Percentiles rank a stretch among this genome's conserved stretches.
phyloP scores from a whole-genome alignment of 192 early-diverging fungal species.

The Coemansia sp. region DNA sequence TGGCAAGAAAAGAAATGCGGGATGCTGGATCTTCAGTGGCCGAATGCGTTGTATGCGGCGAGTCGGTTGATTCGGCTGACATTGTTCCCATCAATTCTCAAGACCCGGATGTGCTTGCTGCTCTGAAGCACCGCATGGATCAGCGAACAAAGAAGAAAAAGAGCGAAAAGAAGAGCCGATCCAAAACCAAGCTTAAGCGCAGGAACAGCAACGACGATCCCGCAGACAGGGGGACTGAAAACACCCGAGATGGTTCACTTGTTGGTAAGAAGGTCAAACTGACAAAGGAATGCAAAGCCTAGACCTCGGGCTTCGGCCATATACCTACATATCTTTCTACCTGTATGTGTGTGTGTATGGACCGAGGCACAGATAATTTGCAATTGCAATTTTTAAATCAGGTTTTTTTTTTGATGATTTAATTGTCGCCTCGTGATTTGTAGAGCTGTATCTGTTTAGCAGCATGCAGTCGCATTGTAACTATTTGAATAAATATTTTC shows the following conservation, averaged over 20 bases:
- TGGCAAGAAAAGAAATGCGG: constrained; percentile 42
- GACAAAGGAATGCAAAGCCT: not conserved
- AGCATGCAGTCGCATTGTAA: too few relatives aligned
- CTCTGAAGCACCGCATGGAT: constrained; percentile 15
- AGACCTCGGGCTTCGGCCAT: too few relatives aligned
- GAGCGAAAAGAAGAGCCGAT: constrained; percentile 5
- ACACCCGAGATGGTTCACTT: not conserved
- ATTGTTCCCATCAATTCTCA: constrained; percentile 39
- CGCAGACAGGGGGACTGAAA: not conserved
- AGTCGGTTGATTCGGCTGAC: constrained; percentile 13
- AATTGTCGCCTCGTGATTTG: not conserved
- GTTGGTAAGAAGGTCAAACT: not conserved
- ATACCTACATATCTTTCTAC: too few relatives aligned
- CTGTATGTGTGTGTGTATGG: not conserved
- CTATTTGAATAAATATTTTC: not conserved
- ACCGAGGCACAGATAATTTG: not conserved
- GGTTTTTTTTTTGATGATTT: not conserved
- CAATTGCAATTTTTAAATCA: not conserved
- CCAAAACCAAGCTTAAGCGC: constrained; percentile 13
- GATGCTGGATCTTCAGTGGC: not conserved
- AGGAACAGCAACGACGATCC: not conserved
- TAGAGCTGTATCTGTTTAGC: too few relatives aligned
- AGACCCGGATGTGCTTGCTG: constrained; percentile 16
- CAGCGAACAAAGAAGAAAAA: constrained; percentile 16
- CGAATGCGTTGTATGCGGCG: constrained; percentile 25